phyloP scores from a whole-genome alignment of 2,329 filamentous ascomycete species.

The Penicillium hordei region DNA sequence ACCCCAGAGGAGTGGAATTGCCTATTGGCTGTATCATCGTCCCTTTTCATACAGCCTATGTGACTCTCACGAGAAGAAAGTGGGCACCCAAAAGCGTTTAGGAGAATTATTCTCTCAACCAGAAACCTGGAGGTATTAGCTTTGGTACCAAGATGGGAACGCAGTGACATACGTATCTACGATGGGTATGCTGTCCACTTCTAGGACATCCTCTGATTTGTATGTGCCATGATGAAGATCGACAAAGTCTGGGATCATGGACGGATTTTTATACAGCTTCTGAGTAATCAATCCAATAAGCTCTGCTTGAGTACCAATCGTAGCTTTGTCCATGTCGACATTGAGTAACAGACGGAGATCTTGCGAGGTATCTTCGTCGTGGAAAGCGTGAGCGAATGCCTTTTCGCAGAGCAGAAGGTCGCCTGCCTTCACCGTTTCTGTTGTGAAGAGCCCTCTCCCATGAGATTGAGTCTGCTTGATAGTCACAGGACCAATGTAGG shows the following conservation, averaged over 20 bases:
- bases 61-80: slow-evolving; percentile 26
- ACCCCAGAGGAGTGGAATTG: slow-evolving; percentile 41
- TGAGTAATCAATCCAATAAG: slow-evolving; percentile 47
- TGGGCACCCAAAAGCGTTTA: slow-evolving; percentile 49
- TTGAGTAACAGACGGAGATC: slow-evolving; percentile 42
- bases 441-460: slow-evolving; percentile 56
- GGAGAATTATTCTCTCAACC: slow-evolving; percentile 42
- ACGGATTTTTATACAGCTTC: slow-evolving; percentile 49
- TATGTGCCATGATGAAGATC: slow-evolving; percentile 48
- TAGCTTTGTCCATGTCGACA: slow-evolving; percentile 27
- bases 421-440: slow-evolving; percentile 48
- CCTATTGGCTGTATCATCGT: neutral
- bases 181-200: slow-evolving; percentile 42
- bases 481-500: slow-evolving; percentile 45
- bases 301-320: slow-evolving; percentile 41
- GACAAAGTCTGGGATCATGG: slow-evolving; percentile 32
- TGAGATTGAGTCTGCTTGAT: slow-evolving; percentile 43
- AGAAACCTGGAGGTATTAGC: slow-evolving; percentile 44
- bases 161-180: slow-evolving; percentile 48
- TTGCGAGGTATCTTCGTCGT: neutral
- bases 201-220: slow-evolving; percentile 21
- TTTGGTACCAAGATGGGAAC: neutral
- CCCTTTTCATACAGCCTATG: slow-evolving; percentile 4
- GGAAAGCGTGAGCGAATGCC: slow-evolving; percentile 47
- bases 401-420: slow-evolving; percentile 59